Conservation (phyloP, 345 rosid genomes). For the Citrus mangshanensis region DNA sequence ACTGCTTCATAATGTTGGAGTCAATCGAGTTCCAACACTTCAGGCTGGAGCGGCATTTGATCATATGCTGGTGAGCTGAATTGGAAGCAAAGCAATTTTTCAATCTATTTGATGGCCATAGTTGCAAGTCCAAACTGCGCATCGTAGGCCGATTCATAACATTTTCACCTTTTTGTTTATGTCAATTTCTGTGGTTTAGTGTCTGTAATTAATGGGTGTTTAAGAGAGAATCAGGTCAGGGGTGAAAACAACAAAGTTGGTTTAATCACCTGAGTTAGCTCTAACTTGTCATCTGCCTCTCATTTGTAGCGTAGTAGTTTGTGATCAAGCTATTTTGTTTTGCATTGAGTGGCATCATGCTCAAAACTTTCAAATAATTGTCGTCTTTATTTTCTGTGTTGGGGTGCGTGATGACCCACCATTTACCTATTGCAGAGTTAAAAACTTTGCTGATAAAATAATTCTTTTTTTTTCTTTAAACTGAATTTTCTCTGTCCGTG, state of each 20-base stretch:
- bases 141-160: background rate
- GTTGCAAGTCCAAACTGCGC: background rate
- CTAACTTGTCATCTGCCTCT: background rate
- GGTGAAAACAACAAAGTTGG: background rate
- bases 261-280: background rate
- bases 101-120: background rate
- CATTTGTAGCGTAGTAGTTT: background rate
- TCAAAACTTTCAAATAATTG: background rate
- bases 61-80: constrained; percentile 68
- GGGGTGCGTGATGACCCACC: background rate
- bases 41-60: constrained; percentile 76
- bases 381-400: background rate
- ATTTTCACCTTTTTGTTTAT: background rate
- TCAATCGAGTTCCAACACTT: constrained; percentile 58
- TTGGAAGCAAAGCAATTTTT: background rate
- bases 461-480: too few relatives aligned
- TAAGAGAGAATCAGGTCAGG: background rate
- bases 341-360: background rate
- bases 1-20: constrained; percentile 80
- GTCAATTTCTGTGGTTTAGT: background rate
- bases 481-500: too few relatives aligned
- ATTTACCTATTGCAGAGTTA: too few relatives aligned
- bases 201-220: constrained; percentile 3
- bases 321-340: background rate
- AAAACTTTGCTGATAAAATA: too few relatives aligned